Evolutionary conservation across 78 protist species (phyloP), one percentile per base, ranked within the genome.

Genomic region (Pigoraptor vietnamica): DNA sequence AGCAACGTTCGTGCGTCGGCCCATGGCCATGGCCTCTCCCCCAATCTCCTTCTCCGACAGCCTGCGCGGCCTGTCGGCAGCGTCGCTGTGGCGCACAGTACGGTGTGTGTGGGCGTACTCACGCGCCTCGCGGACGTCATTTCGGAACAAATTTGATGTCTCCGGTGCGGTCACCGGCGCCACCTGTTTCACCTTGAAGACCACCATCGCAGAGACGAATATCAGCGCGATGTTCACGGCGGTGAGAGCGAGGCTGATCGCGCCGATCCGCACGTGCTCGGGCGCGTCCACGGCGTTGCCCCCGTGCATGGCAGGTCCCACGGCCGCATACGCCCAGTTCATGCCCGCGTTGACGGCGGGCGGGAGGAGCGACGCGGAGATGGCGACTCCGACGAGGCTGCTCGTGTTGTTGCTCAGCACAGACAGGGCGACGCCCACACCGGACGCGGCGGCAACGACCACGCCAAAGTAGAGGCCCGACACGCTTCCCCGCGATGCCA

Each of bases 311-410:
- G 9, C 14, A 1, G 93, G 93, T 29, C 91, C 94, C 34, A 87
- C 34, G 23, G 88, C 36, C 6, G 94, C 91, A 33, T 89, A 89
- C n/a, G 92, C 81, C 37, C 14, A 93, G 32, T 25, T 0, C 32
- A 93, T 56, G 6, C 95, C 95, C 24, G 92, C n/a, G 39, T 94
- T 94, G 89, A 94, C 95, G 36, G 87, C 87, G 2, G 95, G 95
- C 24, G 95, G 95, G 33, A 94, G 92, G 2, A 94, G 90, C 37
- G 95, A 88, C n/a, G 95, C 95, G 1, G 92, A 89, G 29, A 94
- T 94, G 55, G 95, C 95, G 82, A 94, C 95, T 32, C 95, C 95
- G 0, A 94, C 95, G 25, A 94, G 92, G 25, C 84, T 29, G 86
- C 39, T n/a, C 37, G 67, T 36, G 81, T 94, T 94, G n/a, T 81